Conservation (phyloP, 352 stramenopile genomes). For the Phytophthora vignae region DNA sequence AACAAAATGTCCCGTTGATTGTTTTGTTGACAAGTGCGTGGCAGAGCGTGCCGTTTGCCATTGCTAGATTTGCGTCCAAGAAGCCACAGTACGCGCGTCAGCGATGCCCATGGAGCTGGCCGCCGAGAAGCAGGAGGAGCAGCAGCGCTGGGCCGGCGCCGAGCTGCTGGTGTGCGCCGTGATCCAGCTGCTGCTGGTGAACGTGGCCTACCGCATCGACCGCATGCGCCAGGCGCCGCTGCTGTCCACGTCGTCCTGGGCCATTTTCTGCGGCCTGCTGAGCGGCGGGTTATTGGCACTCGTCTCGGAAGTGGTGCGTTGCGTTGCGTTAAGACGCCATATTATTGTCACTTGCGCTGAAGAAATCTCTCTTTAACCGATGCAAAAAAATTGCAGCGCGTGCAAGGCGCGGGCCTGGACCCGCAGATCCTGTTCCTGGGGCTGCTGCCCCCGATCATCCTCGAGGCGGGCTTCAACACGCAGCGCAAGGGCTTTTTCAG, state of each 20-base stretch:
- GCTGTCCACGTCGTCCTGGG: slow-evolving; percentile 70
- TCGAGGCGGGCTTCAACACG: slow-evolving; percentile 72
- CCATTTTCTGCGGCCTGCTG: slow-evolving; percentile 65
- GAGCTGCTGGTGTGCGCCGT: slow-evolving; percentile 73
- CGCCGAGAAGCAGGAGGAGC: slow-evolving; percentile 34
- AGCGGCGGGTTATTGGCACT: background rate
- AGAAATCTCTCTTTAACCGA: too few relatives aligned
- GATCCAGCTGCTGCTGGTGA: slow-evolving; percentile 69
- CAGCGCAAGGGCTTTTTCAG: slow-evolving; percentile 70
- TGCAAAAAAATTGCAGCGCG: slow-evolving; percentile 42
- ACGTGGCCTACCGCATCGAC: slow-evolving; percentile 72
- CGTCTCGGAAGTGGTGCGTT: slow-evolving; percentile 14
- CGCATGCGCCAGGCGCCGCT: slow-evolving; percentile 50
- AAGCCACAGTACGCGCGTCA: background rate
- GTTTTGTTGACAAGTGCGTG: background rate
- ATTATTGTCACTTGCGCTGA: background rate
- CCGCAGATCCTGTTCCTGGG: slow-evolving; percentile 73
- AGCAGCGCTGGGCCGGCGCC: slow-evolving; percentile 59
- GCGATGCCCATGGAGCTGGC: slow-evolving; percentile 24
- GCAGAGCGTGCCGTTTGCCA: slow-evolving; percentile 11
- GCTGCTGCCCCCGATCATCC: slow-evolving; percentile 69
- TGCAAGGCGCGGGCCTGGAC: slow-evolving; percentile 55
- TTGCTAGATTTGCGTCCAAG: background rate
- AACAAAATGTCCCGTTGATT: too few relatives aligned
- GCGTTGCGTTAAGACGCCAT: background rate